Percentiles rank a stretch among this genome's conserved stretches.
Evolutionary conservation across 345 rosid species (phyloP).

Genomic region (Noccaea bulbosa): DNA sequence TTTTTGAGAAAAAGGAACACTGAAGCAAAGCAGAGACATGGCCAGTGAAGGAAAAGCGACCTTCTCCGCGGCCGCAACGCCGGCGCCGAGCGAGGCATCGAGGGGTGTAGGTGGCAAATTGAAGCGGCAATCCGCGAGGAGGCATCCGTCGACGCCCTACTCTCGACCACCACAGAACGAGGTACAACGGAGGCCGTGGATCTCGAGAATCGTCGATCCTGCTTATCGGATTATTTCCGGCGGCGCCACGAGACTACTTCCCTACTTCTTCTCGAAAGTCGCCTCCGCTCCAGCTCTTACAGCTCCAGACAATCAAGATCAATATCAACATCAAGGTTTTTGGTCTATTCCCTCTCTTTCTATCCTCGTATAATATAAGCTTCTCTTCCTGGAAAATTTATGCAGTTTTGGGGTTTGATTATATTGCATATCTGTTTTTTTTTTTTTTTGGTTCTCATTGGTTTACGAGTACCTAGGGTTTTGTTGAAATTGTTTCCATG

Average conservation of each 20-base stretch:
- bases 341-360: not conserved
- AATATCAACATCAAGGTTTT: slow-evolving; percentile 48
- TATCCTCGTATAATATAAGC: slow-evolving; percentile 4
- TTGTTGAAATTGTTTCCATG: slow-evolving; percentile 20
- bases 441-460: too few relatives aligned
- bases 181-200: slow-evolving; percentile 56
- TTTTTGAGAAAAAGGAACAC: not conserved
- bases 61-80: slow-evolving; percentile 41
- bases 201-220: slow-evolving; percentile 82
- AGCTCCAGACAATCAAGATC: slow-evolving; percentile 38
- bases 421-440: not conserved
- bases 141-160: slow-evolving; percentile 59
- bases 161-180: slow-evolving; percentile 58
- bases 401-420: slow-evolving; percentile 14
- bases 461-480: slow-evolving; percentile 37
- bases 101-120: slow-evolving; percentile 75
- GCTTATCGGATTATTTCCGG: slow-evolving; percentile 69
- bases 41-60: slow-evolving; percentile 43
- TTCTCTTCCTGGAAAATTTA: not conserved
- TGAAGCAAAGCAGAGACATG: slow-evolving; percentile 35
- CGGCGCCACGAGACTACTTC: slow-evolving; percentile 70
- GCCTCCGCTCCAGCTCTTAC: slow-evolving; percentile 47
- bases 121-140: slow-evolving; percentile 50
- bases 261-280: slow-evolving; percentile 62
- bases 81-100: not conserved